Evolutionary conservation across 2,329 filamentous ascomycete species (phyloP).

Genomic region (Colletotrichum spaethianum): DNA sequence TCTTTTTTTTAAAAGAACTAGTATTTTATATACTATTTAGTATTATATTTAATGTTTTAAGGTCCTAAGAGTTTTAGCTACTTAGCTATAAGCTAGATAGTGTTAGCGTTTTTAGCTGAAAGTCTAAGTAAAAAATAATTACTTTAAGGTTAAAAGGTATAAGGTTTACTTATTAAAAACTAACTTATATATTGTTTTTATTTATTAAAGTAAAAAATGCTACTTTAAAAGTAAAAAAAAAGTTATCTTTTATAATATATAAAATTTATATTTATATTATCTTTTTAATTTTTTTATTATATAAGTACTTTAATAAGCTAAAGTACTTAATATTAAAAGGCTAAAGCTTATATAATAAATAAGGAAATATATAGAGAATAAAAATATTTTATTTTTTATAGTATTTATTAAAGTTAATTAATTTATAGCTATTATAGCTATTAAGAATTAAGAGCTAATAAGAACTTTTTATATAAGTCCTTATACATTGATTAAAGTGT

Average conservation of each 20-base stretch:
- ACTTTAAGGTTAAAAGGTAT: too few species aligned
- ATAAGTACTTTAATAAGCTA: not conserved
- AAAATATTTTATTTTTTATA: not conserved
- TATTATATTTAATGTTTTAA: too few species aligned
- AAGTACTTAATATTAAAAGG: not conserved
- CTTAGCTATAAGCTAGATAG: too few species aligned
- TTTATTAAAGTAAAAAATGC: not conserved
- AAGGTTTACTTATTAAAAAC: not conserved
- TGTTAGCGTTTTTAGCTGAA: not conserved
- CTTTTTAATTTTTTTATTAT: not conserved
- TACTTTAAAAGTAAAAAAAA: not conserved
- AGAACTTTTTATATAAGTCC: too few species aligned
- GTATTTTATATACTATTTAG: too few species aligned
- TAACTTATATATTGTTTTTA: not conserved
- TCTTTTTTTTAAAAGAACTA: too few species aligned
- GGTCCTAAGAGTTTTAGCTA: too few species aligned
- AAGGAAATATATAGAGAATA: not conserved
- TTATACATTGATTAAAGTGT: conserved; percentile 2
- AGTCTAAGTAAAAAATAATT: not conserved
- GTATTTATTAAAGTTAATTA: conserved; percentile 2
- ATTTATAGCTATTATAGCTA: not conserved
- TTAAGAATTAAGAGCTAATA: not conserved
- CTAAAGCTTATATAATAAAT: conserved; percentile 5
- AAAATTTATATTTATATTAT: not conserved
- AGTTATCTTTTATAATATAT: not conserved